A percentile compares a stretch with the other conserved stretches of the same genome.
These are phyloP conservation scores for Parachaetomium inaequale DNA, from an alignment of 495 filamentous ascomycete species.

Conservation along the genomic window DNA sequence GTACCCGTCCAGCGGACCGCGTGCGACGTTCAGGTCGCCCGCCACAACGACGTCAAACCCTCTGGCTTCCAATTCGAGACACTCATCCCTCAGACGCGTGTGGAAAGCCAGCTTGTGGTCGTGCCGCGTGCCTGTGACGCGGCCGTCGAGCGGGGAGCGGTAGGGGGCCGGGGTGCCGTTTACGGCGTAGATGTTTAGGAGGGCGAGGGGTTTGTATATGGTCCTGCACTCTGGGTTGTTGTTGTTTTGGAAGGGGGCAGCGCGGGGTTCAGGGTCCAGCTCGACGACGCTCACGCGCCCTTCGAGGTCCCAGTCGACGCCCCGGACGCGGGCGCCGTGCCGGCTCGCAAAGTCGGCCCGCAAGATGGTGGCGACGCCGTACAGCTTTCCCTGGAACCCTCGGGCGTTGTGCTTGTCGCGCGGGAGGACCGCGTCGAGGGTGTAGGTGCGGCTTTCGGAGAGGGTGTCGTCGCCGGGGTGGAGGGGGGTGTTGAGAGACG, in stretches of 20 bases:
- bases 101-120: conserved; percentile 50
- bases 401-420: conserved; percentile 46
- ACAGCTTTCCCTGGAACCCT: conserved; percentile 47
- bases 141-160: conserved; percentile 37
- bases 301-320: conserved; percentile 50
- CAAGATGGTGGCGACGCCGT: conserved; percentile 50
- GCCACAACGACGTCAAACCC: conserved; percentile 44
- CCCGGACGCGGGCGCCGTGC: conserved; percentile 21
- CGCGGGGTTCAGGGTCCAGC: conserved; percentile 13
- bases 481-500: conserved; percentile 35
- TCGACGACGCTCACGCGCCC: conserved; percentile 48
- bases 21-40: conserved; percentile 51
- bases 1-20: conserved; percentile 38
- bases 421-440: conserved; percentile 42
- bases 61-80: conserved; percentile 31
- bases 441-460: conserved; percentile 35
- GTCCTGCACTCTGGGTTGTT: neutral
- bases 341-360: conserved; percentile 39
- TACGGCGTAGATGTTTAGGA: conserved; percentile 52
- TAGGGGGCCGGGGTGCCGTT: conserved; percentile 51
- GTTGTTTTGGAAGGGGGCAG: neutral
- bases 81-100: conserved; percentile 38
- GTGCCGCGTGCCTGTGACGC: conserved; percentile 43
- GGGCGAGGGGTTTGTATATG: conserved; percentile 25
- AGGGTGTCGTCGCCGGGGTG: conserved; percentile 18